Conservation (phyloP, 78 protist species). For the Dictyostelium intermedium region DNA sequence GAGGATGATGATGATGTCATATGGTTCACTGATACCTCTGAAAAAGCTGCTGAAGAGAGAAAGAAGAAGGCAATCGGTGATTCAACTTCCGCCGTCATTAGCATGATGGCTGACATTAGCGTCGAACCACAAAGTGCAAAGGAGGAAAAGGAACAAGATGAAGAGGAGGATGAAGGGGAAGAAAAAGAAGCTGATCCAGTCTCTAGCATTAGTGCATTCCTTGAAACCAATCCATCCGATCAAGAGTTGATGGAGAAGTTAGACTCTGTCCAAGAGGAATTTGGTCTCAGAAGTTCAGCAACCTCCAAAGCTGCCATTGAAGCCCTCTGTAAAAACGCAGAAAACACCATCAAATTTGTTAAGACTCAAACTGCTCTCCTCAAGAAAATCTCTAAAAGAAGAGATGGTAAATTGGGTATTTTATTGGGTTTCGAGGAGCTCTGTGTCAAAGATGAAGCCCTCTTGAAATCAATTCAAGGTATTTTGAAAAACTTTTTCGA, state of each 20-base stretch:
- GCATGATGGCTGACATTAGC: conserved; percentile 25
- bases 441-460: conserved; percentile 20
- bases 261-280: conserved; percentile 26
- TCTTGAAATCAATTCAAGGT: conserved; percentile 36
- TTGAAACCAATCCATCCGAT: conserved; percentile 14
- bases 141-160: background rate
- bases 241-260: conserved; percentile 26
- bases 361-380: conserved; percentile 25
- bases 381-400: conserved; percentile 1
- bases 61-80: conserved; percentile 48
- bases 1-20: conserved; percentile 73
- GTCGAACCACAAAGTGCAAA: background rate
- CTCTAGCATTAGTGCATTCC: background rate
- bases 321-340: conserved; percentile 25
- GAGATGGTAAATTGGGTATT: conserved; percentile 69
- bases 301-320: conserved; percentile 57
- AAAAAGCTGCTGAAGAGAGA: conserved; percentile 73
- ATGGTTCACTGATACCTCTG: conserved; percentile 80
- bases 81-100: conserved; percentile 27
- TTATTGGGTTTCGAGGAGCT: conserved; percentile 35
- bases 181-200: conserved; percentile 48
- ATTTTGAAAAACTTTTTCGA: conserved; percentile 60
- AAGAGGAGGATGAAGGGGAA: background rate
- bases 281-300: conserved; percentile 31
- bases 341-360: background rate